phyloP scores from a whole-genome alignment of 805 yeast genomes.

The Zygosaccharomyces bisporus region DNA sequence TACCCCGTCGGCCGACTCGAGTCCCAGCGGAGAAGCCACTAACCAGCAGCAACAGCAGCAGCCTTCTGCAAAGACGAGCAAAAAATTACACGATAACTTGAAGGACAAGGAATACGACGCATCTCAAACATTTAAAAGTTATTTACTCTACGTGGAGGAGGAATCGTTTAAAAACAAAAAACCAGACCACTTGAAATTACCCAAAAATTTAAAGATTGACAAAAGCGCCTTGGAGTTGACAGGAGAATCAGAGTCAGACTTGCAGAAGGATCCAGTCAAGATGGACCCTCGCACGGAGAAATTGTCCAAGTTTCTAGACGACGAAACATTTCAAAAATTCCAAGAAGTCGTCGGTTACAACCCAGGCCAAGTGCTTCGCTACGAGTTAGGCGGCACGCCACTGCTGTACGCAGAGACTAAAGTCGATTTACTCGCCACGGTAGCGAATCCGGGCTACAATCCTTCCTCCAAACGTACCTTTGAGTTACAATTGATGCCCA shows the following conservation, averaged over 20 bases:
- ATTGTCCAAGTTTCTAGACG: conserved; percentile 58
- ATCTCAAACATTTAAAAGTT: conserved; percentile 52
- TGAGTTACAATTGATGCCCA: conserved; percentile 94
- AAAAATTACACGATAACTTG: conserved; percentile 30
- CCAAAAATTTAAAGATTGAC: conserved; percentile 54
- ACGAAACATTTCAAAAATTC: conserved; percentile 75
- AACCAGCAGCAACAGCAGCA: conserved; percentile 9
- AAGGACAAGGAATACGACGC: conserved; percentile 23
- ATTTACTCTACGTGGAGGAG: conserved; percentile 63
- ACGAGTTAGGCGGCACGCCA: conserved; percentile 76
- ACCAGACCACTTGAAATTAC: conserved; percentile 44
- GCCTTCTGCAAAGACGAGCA: conserved; percentile 35
- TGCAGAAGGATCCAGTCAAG: conserved; percentile 29
- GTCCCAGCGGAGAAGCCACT: background rate
- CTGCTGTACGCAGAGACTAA: conserved; percentile 57
- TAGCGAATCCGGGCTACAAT: conserved; percentile 60
- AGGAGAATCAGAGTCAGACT: conserved; percentile 33
- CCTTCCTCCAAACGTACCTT: conserved; percentile 60
- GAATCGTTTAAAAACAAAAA: conserved; percentile 58
- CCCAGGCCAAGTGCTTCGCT: conserved; percentile 82
- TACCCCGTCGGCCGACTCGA: conserved; percentile 3
- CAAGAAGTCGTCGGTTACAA: conserved; percentile 72
- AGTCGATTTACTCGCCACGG: conserved; percentile 35
- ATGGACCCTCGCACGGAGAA: conserved; percentile 45
- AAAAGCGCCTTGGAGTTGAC: conserved; percentile 45